phyloP scores from a whole-genome alignment of 257 asterid genomes.

The Lithospermum erythrorhizon region DNA sequence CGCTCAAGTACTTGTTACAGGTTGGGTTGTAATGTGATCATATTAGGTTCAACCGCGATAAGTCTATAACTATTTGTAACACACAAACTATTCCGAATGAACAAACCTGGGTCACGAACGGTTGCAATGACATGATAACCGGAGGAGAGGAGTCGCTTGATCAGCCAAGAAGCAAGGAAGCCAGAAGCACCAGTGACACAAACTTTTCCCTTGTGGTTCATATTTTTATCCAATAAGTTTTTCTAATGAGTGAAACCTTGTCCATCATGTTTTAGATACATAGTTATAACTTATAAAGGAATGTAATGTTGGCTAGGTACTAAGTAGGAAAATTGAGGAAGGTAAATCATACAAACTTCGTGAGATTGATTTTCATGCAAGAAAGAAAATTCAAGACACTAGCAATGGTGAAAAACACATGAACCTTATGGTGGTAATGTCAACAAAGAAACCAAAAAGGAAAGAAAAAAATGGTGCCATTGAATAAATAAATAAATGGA shows the following conservation, averaged over 20 bases:
- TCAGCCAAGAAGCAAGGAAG: constrained; percentile 76
- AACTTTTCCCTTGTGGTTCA: constrained; percentile 38
- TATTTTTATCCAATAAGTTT: constrained; percentile 17
- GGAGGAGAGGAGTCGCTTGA: constrained; percentile 63
- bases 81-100: neutral
- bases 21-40: too few relatives aligned
- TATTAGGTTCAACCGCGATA: too few relatives aligned
- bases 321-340: neutral
- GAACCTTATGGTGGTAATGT: too few relatives aligned
- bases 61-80: too few relatives aligned
- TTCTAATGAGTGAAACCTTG: too few relatives aligned
- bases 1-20: too few relatives aligned
- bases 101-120: constrained; percentile 73
- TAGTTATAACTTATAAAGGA: neutral
- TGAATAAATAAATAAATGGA: too few relatives aligned
- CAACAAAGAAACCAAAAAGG: too few relatives aligned
- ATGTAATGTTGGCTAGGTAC: neutral
- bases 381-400: too few relatives aligned
- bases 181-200: constrained; percentile 95
- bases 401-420: too few relatives aligned
- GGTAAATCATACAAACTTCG: neutral
- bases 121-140: constrained; percentile 74
- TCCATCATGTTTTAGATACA: neutral
- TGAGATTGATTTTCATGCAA: neutral
- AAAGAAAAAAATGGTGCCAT: too few relatives aligned